Evolutionary conservation across 2,329 filamentous ascomycete species (phyloP).

Genomic region (Ceratocystis destructans): DNA sequence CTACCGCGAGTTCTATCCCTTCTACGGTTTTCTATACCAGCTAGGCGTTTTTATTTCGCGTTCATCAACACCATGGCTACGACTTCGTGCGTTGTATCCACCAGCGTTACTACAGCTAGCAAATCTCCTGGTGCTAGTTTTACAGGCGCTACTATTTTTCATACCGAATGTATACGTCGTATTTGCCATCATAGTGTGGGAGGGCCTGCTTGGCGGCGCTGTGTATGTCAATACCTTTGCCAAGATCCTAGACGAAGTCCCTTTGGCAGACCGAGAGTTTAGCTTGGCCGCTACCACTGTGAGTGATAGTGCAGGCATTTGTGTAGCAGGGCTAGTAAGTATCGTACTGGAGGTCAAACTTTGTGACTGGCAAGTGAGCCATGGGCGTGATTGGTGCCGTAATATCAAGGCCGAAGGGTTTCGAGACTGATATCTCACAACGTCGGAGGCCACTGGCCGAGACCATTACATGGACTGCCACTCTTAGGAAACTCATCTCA

Average conservation of each 20-base stretch:
- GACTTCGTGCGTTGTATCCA: conserved; percentile 66
- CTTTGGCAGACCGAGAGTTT: conserved; percentile 70
- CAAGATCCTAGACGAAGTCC: conserved; percentile 75
- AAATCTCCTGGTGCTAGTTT: conserved; percentile 59
- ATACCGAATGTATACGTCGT: conserved; percentile 78
- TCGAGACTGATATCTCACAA: not conserved
- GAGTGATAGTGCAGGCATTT: conserved; percentile 83
- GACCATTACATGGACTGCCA: no score
- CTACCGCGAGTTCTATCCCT: conserved; percentile 82
- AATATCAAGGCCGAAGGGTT: conserved; percentile 31
- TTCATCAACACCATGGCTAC: conserved; percentile 75
- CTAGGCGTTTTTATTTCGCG: conserved; percentile 88
- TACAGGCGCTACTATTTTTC: conserved; percentile 68
- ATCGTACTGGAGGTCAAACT: conserved; percentile 70
- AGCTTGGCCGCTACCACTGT: conserved; percentile 81
- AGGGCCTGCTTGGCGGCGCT: conserved; percentile 75
- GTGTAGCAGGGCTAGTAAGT: conserved; percentile 69
- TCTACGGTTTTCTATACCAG: conserved; percentile 91
- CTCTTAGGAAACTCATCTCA: no score
- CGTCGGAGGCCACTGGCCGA: not conserved
- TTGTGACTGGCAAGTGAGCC: conserved; percentile 72
- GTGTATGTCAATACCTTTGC: conserved; percentile 97
- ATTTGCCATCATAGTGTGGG: conserved; percentile 81
- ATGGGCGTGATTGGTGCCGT: conserved; percentile 62
- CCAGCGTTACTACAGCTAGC: conserved; percentile 69